Percentiles rank a stretch among this genome's conserved stretches.
phyloP scores from a whole-genome alignment of 176 grass and related monocot genomes.

The Guadua angustifolia region DNA sequence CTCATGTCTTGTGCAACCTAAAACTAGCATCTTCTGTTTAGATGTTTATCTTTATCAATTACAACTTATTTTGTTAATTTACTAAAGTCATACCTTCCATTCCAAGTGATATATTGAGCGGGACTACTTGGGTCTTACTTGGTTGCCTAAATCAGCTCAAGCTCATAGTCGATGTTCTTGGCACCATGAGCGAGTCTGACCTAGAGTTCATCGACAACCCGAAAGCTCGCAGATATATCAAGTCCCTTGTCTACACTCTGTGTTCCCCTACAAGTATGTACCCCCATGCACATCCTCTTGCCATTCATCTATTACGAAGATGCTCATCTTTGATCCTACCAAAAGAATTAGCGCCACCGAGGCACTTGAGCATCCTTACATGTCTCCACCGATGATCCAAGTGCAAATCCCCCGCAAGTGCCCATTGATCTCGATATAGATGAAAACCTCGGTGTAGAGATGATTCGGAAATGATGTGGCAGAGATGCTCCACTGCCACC shows the following conservation, averaged over 20 bases:
- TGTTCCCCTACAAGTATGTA: slow-evolving; percentile 52
- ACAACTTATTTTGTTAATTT: too few species aligned
- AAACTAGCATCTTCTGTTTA: too few species aligned
- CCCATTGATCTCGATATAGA: slow-evolving; percentile 56
- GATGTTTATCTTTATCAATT: too few species aligned
- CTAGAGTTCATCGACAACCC: slow-evolving; percentile 64
- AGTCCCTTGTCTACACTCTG: slow-evolving; percentile 58
- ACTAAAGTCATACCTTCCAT: too few species aligned
- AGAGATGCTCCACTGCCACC: too few species aligned
- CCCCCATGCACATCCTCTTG: slow-evolving; percentile 51
- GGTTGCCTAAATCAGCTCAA: slow-evolving; percentile 68
- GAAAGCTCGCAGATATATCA: slow-evolving; percentile 63
- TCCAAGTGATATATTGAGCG: too few species aligned
- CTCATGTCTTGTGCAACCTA: too few species aligned
- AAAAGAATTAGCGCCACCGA: slow-evolving; percentile 58
- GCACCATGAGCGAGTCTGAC: slow-evolving; percentile 62
- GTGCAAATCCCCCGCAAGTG: slow-evolving; percentile 56
- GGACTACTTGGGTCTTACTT: too few species aligned
- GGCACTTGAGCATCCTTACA: slow-evolving; percentile 62
- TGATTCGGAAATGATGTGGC: too few species aligned
- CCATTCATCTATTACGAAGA: slow-evolving; percentile 64
- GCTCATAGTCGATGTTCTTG: slow-evolving; percentile 61
- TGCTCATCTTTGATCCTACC: slow-evolving; percentile 61
- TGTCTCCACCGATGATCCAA: slow-evolving; percentile 59
- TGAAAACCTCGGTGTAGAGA: too few species aligned